Conservation (phyloP, 2,329 filamentous ascomycete genomes). For the Penicillium digitatum region DNA sequence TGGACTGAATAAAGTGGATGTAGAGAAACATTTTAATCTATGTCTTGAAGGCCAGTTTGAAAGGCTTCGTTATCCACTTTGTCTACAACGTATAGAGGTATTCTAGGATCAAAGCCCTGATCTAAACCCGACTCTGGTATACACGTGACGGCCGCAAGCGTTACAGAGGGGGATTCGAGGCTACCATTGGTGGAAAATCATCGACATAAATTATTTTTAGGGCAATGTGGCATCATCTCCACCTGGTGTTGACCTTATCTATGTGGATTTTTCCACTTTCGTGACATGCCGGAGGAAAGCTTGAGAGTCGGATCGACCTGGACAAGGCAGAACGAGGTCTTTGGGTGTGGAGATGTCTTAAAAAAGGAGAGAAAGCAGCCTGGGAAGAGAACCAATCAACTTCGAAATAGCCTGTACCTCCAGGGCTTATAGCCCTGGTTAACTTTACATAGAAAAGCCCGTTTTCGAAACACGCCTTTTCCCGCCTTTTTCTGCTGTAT, state of each 20-base stretch:
- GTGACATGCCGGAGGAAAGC: neutral
- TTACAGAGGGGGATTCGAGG: neutral
- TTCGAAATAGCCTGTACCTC: neutral
- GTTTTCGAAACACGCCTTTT: too few species aligned
- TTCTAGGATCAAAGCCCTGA: neutral
- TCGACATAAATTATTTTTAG: neutral
- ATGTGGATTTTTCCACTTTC: neutral
- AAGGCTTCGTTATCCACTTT: neutral
- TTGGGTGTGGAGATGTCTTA: neutral
- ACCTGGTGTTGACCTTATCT: neutral
- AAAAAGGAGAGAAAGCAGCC: neutral
- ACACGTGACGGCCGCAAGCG: neutral
- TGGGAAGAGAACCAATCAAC: neutral
- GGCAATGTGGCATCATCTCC: neutral
- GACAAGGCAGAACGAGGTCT: neutral
- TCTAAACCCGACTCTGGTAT: neutral
- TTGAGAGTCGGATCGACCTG: neutral
- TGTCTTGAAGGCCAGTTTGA: neutral
- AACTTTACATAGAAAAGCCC: too few species aligned
- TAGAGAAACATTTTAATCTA: neutral
- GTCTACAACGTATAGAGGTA: neutral
- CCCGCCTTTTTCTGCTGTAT: too few species aligned
- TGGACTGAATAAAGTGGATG: neutral
- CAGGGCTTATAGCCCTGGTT: too few species aligned
- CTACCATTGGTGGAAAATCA: neutral